Evolutionary conservation across 306 rosid genomes (phyloP).

Genomic region (Myrica gale): DNA sequence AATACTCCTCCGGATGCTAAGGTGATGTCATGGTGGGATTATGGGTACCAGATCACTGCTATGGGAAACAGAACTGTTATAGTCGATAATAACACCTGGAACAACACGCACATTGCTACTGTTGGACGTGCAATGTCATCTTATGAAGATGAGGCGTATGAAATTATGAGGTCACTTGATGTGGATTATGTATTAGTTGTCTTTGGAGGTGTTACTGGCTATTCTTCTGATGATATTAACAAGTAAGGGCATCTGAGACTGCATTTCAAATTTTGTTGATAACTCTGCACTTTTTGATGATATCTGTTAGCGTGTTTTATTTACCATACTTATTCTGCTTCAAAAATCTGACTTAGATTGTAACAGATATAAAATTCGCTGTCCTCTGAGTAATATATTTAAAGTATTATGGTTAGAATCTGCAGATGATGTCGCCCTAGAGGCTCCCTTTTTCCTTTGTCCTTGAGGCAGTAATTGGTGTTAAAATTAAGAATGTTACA

Average conservation of each 20-base stretch:
- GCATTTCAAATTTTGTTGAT: conserved; percentile 4
- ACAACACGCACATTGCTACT: conserved; percentile 97
- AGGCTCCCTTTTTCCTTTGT: background rate
- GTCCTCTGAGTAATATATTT: background rate
- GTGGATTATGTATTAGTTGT: conserved; percentile 96
- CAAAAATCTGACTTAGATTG: conserved; percentile 11
- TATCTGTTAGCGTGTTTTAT: conserved; percentile 2
- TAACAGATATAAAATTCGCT: background rate
- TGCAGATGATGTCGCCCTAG: background rate
- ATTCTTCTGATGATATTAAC: conserved; percentile 97
- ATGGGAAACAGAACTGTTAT: conserved; percentile 99
- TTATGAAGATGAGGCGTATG: conserved; percentile 94
- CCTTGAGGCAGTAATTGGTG: background rate
- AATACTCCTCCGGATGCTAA: conserved; percentile 95
- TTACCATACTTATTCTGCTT: background rate
- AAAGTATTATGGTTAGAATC: background rate
- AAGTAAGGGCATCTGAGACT: conserved; percentile 61
- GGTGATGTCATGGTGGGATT: conserved; percentile 99
- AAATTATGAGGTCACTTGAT: conserved; percentile 88
- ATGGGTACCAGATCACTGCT: conserved; percentile 96
- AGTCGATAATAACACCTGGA: conserved; percentile 99
- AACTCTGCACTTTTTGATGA: conserved; percentile 6
- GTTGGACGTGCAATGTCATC: conserved; percentile 99
- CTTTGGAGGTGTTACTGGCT: conserved; percentile 98
- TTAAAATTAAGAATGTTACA: background rate